Evolutionary conservation across 129 eudicot species (phyloP), one percentile per base, ranked within the genome.

Genomic region (Lonicera japonica): DNA sequence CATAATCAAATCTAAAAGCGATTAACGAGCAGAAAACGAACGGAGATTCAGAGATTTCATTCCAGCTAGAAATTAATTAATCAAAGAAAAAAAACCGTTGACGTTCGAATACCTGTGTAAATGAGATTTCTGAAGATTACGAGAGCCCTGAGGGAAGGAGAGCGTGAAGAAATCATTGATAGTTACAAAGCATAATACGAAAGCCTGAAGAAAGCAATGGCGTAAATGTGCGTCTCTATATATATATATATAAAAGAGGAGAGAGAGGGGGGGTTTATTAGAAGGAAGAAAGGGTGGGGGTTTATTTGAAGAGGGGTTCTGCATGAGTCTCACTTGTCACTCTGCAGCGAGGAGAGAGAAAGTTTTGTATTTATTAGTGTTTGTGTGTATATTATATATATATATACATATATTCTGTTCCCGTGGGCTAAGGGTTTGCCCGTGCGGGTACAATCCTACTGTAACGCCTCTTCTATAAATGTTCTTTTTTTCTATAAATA

Each of bases 311-410:
- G 54, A 73, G 72, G 65, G 68, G 81, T 61, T 79, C 69, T 79
- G 80, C 82, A 71, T 77, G 84, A 63, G 80, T 74, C 64, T 79
- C 73, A 65, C 77, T 56, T 71, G 85, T 71, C 75, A 75, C 81
- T 80, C 75, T 75, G 72, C 25, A 43, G 74, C 59, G 62, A 68
- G 56, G 82, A 61, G 82, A 77, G 77, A 61, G 66, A 70, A 45
- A 45, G 36, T 29, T 1, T 29, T 29, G 36, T 1, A 29, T 29
- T 29, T 29, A 29, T 29, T 29, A 29, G 4, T 6, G 36, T 29
- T 29, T 29, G n/a, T n/a, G n/a, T n/a, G n/a, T n/a, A n/a, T n/a
- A n/a, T n/a, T n/a, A n/a, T n/a, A n/a, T n/a, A n/a, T n/a, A n/a
- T n/a, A n/a, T n/a, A n/a, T n/a, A n/a, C n/a, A n/a, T n/a, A n/a